These are phyloP conservation scores for Diaporthe velutina DNA, from an alignment of 2,329 filamentous ascomycete species.

Conservation along the genomic window DNA sequence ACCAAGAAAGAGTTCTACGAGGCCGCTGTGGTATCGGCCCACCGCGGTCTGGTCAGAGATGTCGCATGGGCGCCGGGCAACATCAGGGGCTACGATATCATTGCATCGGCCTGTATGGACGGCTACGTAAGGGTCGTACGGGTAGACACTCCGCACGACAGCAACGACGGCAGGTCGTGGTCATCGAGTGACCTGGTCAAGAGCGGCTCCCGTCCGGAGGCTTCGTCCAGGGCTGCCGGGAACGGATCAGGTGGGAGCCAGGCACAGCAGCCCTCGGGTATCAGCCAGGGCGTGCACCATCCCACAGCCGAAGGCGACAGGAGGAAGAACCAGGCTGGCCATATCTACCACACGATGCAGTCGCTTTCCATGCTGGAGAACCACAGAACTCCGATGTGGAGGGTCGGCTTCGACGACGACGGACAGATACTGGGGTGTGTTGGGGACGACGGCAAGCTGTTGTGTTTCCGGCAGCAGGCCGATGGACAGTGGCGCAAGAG, in stretches of 20 bases:
- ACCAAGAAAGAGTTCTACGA: constrained; percentile 86
- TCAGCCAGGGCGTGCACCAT: constrained; percentile 67
- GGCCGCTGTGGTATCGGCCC: constrained; percentile 80
- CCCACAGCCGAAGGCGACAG: constrained; percentile 61
- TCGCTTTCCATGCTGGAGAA: constrained; percentile 77
- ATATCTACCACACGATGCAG: constrained; percentile 72
- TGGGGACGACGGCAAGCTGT: constrained; percentile 78
- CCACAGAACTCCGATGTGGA: constrained; percentile 80
- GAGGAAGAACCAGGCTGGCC: constrained; percentile 70
- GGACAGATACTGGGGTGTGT: constrained; percentile 82
- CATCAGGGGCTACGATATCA: constrained; percentile 88
- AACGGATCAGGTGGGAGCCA: constrained; percentile 34
- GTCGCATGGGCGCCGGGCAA: constrained; percentile 94
- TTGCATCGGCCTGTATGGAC: constrained; percentile 94
- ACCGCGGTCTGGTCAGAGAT: constrained; percentile 85
- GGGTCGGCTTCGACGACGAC: constrained; percentile 77
- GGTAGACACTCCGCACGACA: constrained; percentile 70
- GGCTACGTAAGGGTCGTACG: constrained; percentile 92
- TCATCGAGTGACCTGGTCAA: constrained; percentile 59
- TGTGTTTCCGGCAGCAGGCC: constrained; percentile 72
- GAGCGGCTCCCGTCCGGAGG: constrained; percentile 44
- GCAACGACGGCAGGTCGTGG: constrained; percentile 64
- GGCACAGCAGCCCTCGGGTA: constrained; percentile 59
- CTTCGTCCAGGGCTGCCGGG: constrained; percentile 29
- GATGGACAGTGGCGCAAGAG: constrained; percentile 71